These are phyloP conservation scores for Amaranthus hypochondriacus DNA, from an alignment of 148 eudicot species.

Conservation along the genomic window DNA sequence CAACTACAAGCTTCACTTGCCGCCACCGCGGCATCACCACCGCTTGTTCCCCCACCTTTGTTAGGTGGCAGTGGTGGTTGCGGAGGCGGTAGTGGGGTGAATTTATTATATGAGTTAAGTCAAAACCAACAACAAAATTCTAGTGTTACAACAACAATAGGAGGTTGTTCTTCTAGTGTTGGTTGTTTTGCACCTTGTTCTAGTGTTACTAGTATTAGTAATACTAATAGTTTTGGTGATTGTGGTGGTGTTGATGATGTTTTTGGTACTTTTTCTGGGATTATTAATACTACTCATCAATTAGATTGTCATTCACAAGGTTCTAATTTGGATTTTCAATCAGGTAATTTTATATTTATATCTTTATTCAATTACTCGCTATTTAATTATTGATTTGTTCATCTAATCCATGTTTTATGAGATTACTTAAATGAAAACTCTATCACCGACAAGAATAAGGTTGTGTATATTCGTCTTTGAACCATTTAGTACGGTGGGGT, in stretches of 20 bases:
- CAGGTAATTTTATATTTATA: slow-evolving; percentile 15
- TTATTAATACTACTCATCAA: slow-evolving; percentile 9
- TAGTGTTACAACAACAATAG: slow-evolving; percentile 4
- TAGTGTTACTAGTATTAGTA: neutral
- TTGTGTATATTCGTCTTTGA: too few species aligned
- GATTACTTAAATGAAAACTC: too few species aligned
- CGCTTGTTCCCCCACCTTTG: neutral
- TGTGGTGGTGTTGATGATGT: slow-evolving; percentile 21
- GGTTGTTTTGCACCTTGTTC: slow-evolving; percentile 6
- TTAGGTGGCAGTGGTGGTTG: slow-evolving; percentile 9
- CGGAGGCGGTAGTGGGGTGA: neutral
- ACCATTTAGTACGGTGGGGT: too few species aligned
- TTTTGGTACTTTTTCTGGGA: slow-evolving; percentile 12
- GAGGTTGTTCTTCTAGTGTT: neutral
- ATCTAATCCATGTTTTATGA: neutral
- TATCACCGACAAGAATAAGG: too few species aligned
- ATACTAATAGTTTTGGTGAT: slow-evolving; percentile 4
- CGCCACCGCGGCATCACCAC: slow-evolving; percentile 9
- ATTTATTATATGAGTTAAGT: slow-evolving; percentile 14
- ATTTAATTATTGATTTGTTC: neutral
- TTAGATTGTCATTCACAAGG: slow-evolving; percentile 14
- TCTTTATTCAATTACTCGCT: neutral
- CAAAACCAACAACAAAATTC: neutral
- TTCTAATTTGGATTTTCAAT: slow-evolving; percentile 20
- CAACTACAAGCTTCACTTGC: slow-evolving; percentile 54